Evolutionary conservation across 768 basidiomycete genomes (phyloP).

Genomic region (Panus rudis): DNA sequence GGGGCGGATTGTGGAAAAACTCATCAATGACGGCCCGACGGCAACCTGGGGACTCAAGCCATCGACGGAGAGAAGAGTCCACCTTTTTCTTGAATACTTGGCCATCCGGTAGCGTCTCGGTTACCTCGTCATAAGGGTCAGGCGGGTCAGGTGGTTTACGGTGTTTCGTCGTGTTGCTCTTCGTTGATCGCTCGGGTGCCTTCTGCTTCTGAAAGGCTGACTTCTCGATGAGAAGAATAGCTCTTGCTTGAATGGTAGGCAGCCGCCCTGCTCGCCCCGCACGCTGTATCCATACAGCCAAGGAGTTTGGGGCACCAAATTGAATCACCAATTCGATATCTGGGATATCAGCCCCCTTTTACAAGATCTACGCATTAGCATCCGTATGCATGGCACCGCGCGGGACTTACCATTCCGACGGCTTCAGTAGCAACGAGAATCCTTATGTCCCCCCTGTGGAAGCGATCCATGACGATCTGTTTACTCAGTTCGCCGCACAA

Average conservation of each 20-base stretch:
- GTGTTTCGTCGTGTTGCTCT: not conserved
- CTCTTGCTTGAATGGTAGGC: not conserved
- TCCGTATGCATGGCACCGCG: not conserved
- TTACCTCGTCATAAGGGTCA: too few relatives aligned
- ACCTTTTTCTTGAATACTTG: conserved; percentile 17
- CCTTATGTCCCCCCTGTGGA: not conserved
- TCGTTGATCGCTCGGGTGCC: not conserved
- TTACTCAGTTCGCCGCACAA: not conserved
- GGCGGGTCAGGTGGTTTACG: not conserved
- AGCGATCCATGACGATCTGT: not conserved
- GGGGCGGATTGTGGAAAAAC: conserved; percentile 27
- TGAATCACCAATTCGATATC: not conserved
- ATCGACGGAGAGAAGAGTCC: conserved; percentile 23
- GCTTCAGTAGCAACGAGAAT: conserved; percentile 7
- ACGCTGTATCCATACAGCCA: not conserved
- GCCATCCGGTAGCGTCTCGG: not conserved
- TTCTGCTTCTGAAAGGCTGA: conserved; percentile 4
- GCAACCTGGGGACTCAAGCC: conserved; percentile 23
- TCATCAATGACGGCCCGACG: conserved; percentile 22
- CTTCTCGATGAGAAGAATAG: conserved; percentile 3
- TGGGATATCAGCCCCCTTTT: conserved; percentile 3
- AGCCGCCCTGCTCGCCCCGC: conserved; percentile 3
- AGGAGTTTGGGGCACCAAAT: not conserved
- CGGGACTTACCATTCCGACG: conserved; percentile 4
- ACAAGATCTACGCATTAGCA: not conserved